Base-by-base conservation (phyloP, 441 rosid species). In the Sinapis alba region DNA sequence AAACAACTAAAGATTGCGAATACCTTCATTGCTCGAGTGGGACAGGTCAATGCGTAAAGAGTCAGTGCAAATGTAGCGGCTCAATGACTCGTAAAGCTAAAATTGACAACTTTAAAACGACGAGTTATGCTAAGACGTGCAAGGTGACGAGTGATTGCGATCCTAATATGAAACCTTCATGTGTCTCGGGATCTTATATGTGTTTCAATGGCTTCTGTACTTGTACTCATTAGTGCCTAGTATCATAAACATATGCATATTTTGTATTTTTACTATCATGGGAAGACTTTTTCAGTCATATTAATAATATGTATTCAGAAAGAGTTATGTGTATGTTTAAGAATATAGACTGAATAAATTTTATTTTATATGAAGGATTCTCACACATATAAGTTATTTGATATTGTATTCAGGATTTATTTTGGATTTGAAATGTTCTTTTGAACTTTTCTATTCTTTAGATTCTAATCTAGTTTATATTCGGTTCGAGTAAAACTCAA, bases 1-100 rank as follows among this genome's bases (percentile, higher is more conserved):
- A 32, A 50, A 50, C 73, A 67, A 18, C 23, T 0, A 13, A 68
- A 32, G 78, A 68, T 6, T 75, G 73, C 2, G 74, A 53, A 62
- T 24, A 53, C 5, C 26, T 69, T 36, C 58, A 53, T 2, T 75
- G 79, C 30, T 62, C 74, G 50, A 69, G 51, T 3, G 64, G 63
- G 18, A 36, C 45, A 61, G 43, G 64, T 62, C 9, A 13, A 56
- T 69, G 69, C 45, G 51, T 76, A 11, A 41, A 18, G 0, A 7
- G 12, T 27, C 30, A 27, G 30, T 27, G 6, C 30, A 4, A 27
- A 27, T 27, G 30, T 27, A n/a, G n/a, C n/a, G n/a, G 3, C 30
- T 15, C 69, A 21, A 6, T 36, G 60, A 58, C 8, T 57, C 5
- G 20, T 38, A 34, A 65, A 65, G 10, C 23, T 1, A 73, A 64